Base-by-base conservation (phyloP, 352 stramenopile genomes). In the Pythium folliculosum region DNA sequence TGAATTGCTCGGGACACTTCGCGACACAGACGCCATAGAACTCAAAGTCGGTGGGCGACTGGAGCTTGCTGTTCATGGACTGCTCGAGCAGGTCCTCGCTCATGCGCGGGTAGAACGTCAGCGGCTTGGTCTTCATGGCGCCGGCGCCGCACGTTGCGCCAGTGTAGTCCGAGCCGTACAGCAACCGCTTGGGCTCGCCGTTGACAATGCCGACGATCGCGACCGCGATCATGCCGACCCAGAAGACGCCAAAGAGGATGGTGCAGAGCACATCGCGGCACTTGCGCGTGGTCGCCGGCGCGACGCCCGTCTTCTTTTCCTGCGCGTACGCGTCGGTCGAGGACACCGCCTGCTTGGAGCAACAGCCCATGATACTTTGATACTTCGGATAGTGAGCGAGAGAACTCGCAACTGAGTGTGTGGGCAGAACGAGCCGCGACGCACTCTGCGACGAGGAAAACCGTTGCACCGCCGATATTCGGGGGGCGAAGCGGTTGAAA, bases 11-110 rank as follows among this genome's bases (percentile, higher is more conserved):
- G 0, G 89, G 89, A 35, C 89, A 96, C 0, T 59, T 66, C 13
- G 60, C 45, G 19, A 95, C 87, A 59, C 89, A 96, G 14, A 94
- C 76, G 0, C 89, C 89, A 60, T 90, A 95, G 63, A 95, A 94
- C 63, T 70, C 25, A 66, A 70, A 40, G 69, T 60, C 82, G 9
- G 73, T 95, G 67, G 77, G 67, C 8, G 80, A 76, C 17, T 40
- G 70, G 45, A 81, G 50, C n/a, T 77, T 77, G n/a, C 71, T 76
- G 55, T 83, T 73, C 13, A 71, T 74, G 13, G 78, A 58, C 57
- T 89, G 75, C 48, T 91, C 67, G 0, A 93, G 58, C 22, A 96
- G 72, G 62, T 96, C 86, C 51, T 96, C 71, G 48, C 91, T 84
- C 25, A 96, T 76, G 3, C 88, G 83, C 23, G 88, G 89, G 55